A percentile compares a stretch with the other conserved stretches of the same genome.
Evolutionary conservation across 2,329 filamentous ascomycete species (phyloP).

Genomic region (Leptographium wingfieldii): DNA sequence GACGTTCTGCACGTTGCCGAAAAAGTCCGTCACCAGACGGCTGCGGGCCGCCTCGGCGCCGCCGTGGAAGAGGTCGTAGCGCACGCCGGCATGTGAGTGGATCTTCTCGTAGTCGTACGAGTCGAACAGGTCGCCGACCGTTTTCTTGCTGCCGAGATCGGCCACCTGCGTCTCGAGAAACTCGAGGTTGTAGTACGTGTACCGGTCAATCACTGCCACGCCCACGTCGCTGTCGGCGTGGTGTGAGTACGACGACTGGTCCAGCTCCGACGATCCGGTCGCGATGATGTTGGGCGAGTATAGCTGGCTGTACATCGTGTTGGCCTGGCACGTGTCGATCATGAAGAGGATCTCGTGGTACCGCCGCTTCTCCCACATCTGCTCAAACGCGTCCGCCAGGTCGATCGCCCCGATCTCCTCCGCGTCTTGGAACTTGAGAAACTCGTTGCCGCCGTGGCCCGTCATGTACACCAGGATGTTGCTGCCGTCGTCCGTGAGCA

Average conservation of each 20-base stretch:
- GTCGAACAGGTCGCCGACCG: conserved; percentile 87
- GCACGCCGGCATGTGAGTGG: conserved; percentile 78
- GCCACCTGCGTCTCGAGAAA: conserved; percentile 86
- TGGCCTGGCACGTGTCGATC: conserved; percentile 99
- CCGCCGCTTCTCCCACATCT: conserved; percentile 99
- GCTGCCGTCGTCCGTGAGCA: conserved; percentile 88
- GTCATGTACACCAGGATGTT: conserved; percentile 99
- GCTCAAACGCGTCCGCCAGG: conserved; percentile 90
- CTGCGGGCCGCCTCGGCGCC: conserved; percentile 66
- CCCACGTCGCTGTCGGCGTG: conserved; percentile 97
- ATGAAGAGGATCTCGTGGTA: conserved; percentile 98
- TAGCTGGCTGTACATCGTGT: conserved; percentile 97
- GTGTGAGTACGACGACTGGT: conserved; percentile 94
- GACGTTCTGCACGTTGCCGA: conserved; percentile 95
- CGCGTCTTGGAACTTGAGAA: conserved; percentile 94
- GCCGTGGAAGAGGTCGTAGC: conserved; percentile 89
- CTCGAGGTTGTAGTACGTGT: conserved; percentile 97
- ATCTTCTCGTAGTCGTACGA: conserved; percentile 93
- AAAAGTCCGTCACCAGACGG: conserved; percentile 88
- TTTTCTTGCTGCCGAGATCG: conserved; percentile 76
- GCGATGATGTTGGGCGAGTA: conserved; percentile 98
- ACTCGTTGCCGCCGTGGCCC: conserved; percentile 93
- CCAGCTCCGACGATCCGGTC: conserved; percentile 89
- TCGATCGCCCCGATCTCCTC: conserved; percentile 97
- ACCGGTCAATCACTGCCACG: conserved; percentile 94